These are phyloP conservation scores for Wakefieldia striispora DNA, from an alignment of 768 basidiomycete species.

Conservation along the genomic window DNA sequence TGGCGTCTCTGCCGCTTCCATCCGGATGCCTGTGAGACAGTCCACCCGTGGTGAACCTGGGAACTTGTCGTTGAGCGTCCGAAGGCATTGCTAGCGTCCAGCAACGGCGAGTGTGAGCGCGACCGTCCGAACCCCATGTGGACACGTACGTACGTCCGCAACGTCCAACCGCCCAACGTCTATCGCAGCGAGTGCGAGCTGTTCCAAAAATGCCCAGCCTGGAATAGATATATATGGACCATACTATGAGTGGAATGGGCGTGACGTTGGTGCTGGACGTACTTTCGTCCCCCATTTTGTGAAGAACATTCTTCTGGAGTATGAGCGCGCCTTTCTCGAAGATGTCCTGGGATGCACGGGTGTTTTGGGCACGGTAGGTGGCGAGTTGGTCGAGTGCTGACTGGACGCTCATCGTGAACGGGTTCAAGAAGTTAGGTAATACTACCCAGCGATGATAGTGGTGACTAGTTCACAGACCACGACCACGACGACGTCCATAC, in stretches of 20 bases:
- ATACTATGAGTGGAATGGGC: no score
- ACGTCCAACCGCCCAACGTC: constrained; percentile 71
- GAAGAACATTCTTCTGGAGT: constrained; percentile 44
- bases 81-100: constrained; percentile 38
- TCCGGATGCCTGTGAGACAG: constrained; percentile 71
- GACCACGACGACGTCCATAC: no score
- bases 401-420: constrained; percentile 42
- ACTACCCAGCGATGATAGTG: no score
- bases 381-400: constrained; percentile 52
- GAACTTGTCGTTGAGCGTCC: constrained; percentile 62
- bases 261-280: constrained; percentile 4
- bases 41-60: constrained; percentile 79
- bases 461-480: no score
- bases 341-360: constrained; percentile 54
- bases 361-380: constrained; percentile 49
- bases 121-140: background rate
- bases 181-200: constrained; percentile 72
- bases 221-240: background rate
- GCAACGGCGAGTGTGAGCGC: constrained; percentile 3
- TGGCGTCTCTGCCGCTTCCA: constrained; percentile 64
- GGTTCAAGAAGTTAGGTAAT: background rate
- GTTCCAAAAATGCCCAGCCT: constrained; percentile 85
- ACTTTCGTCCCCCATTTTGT: constrained; percentile 60
- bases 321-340: constrained; percentile 53
- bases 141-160: constrained; percentile 58